Evolutionary conservation across 1,139 yeast species (phyloP).

Genomic region (Kazachstania sp.): DNA sequence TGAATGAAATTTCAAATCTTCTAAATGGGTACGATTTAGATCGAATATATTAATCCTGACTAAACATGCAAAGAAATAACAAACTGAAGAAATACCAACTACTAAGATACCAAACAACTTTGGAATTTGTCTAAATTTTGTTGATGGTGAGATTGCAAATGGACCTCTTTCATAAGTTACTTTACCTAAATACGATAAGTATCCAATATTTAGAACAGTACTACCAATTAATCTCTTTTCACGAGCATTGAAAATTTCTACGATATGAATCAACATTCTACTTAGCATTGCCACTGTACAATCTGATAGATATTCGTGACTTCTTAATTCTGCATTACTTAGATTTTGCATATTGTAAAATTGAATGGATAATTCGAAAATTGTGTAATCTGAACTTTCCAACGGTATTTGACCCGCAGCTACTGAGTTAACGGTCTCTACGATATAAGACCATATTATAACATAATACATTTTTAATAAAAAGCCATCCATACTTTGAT

Average conservation of each 20-base stretch:
- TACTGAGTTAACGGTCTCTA: conserved; percentile 24
- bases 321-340: neutral
- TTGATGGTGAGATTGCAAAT: conserved; percentile 6
- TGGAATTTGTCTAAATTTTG: conserved; percentile 13
- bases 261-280: conserved; percentile 24
- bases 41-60: conserved; percentile 12
- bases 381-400: conserved; percentile 28
- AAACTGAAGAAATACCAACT: conserved; percentile 11
- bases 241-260: conserved; percentile 23
- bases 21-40: conserved; percentile 1
- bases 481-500: neutral
- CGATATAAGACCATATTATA: conserved; percentile 23
- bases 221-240: conserved; percentile 20
- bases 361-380: conserved; percentile 27
- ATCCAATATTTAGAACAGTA: conserved; percentile 16
- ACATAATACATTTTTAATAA: neutral
- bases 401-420: conserved; percentile 22
- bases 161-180: conserved; percentile 4
- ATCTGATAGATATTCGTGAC: conserved; percentile 12
- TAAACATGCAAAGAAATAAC: conserved; percentile 15
- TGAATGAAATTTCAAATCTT: conserved; percentile 18
- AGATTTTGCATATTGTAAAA: conserved; percentile 7
- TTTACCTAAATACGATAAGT: conserved; percentile 13
- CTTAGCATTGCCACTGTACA: conserved; percentile 22
- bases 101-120: conserved; percentile 12